Evolutionary conservation across 805 yeast species (phyloP).

Genomic region (Nakazawaea laoshanensis): DNA sequence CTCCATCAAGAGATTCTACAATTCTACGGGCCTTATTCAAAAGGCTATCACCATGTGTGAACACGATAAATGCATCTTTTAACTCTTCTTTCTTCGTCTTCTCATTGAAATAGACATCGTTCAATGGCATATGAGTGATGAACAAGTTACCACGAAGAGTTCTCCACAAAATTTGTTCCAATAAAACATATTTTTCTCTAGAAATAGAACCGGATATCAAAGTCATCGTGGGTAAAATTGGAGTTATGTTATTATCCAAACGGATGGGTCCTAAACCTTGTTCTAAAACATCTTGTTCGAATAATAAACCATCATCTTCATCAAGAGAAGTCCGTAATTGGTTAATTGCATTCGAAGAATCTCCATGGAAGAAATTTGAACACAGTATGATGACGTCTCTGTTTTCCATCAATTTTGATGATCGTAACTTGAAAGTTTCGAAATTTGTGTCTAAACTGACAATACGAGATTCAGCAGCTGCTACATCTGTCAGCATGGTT

Average conservation of each 20-base stretch:
- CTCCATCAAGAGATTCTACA: constrained; percentile 85
- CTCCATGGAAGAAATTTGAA: constrained; percentile 24
- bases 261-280: constrained; percentile 17
- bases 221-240: constrained; percentile 25
- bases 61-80: constrained; percentile 80
- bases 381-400: constrained; percentile 43
- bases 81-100: constrained; percentile 44
- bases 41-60: constrained; percentile 81
- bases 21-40: constrained; percentile 65
- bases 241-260: constrained; percentile 16
- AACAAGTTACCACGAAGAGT: constrained; percentile 86
- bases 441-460: constrained; percentile 62
- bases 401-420: constrained; percentile 58
- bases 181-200: constrained; percentile 54
- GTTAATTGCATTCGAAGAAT: constrained; percentile 14
- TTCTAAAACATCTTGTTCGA: constrained; percentile 19
- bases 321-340: constrained; percentile 19
- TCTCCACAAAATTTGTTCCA: constrained; percentile 88
- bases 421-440: constrained; percentile 48
- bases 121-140: constrained; percentile 67
- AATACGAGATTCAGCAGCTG: constrained; percentile 62
- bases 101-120: constrained; percentile 55
- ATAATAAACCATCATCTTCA: constrained; percentile 16
- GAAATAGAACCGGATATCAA: constrained; percentile 77
- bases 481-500: constrained; percentile 51